phyloP scores from a whole-genome alignment of 2,329 filamentous ascomycete genomes.

The Colletotrichum magnum region DNA sequence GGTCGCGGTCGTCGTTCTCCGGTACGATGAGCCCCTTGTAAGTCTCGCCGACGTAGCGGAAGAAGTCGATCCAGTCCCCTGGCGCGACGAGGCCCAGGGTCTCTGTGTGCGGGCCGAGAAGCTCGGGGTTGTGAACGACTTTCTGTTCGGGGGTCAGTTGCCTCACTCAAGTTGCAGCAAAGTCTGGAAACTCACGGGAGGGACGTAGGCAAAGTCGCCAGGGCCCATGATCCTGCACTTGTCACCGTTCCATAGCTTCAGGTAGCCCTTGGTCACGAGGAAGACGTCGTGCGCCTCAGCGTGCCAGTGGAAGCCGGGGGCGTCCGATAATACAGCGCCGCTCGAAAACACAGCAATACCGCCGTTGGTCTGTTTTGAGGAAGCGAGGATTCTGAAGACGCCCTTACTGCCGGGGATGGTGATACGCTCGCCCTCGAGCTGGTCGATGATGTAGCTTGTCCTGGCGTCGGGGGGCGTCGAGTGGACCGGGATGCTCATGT shows the following conservation, averaged over 20 bases:
- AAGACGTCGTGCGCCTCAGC: constrained; percentile 71
- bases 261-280: constrained; percentile 66
- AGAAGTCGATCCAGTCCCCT: constrained; percentile 73
- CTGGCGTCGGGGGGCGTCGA: constrained; percentile 53
- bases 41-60: constrained; percentile 68
- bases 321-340: constrained; percentile 60
- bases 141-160: constrained; percentile 48
- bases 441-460: constrained; percentile 61
- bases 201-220: constrained; percentile 71
- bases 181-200: constrained; percentile 58
- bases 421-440: constrained; percentile 65
- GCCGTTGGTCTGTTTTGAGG: constrained; percentile 65
- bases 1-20: constrained; percentile 65
- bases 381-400: constrained; percentile 64
- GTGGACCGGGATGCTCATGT: constrained; percentile 51
- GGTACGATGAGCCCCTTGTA: constrained; percentile 65
- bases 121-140: constrained; percentile 68
- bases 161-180: not conserved
- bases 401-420: constrained; percentile 67
- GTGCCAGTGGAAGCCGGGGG: constrained; percentile 70
- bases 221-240: constrained; percentile 66
- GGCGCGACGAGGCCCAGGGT: constrained; percentile 68
- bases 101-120: constrained; percentile 68
- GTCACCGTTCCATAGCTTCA: constrained; percentile 72
- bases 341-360: constrained; percentile 65